Evolutionary conservation across 495 filamentous ascomycete genomes (phyloP).

Genomic region (Xylaria flabelliformis): DNA sequence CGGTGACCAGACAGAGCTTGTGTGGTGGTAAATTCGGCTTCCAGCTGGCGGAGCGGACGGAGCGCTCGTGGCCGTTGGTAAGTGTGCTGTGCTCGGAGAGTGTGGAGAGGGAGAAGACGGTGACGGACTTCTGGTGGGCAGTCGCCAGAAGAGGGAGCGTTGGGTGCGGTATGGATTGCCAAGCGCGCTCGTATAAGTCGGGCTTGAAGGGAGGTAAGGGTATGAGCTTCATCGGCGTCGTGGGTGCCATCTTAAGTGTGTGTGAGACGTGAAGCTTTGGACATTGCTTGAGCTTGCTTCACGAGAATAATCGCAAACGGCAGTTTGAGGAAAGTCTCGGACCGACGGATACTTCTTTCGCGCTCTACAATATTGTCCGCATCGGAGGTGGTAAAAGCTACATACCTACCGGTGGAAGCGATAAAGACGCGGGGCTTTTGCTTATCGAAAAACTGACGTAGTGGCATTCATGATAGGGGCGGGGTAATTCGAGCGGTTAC

Average conservation of each 20-base stretch:
- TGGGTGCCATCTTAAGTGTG: conserved; percentile 30
- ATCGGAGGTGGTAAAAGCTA: not conserved
- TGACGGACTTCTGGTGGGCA: conserved; percentile 81
- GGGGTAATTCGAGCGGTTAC: not conserved
- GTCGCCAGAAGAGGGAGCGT: conserved; percentile 88
- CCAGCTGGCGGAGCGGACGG: conserved; percentile 81
- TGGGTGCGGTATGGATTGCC: conserved; percentile 85
- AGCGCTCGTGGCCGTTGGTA: conserved; percentile 87
- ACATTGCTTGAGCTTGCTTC: not conserved
- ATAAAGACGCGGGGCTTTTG: conserved; percentile 25
- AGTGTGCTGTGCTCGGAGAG: conserved; percentile 79
- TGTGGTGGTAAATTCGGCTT: conserved; percentile 68
- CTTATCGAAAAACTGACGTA: conserved; percentile 13
- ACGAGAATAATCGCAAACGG: not conserved
- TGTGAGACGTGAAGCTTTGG: not conserved
- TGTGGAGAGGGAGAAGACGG: conserved; percentile 82
- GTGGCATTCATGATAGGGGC: not conserved
- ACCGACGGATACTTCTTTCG: not conserved
- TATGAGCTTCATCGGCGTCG: conserved; percentile 30
- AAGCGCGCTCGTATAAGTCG: conserved; percentile 80
- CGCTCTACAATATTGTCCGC: conserved; percentile 3
- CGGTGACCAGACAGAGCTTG: conserved; percentile 83
- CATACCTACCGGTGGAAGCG: not conserved
- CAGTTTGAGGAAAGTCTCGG: not conserved
- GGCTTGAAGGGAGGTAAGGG: conserved; percentile 62